phyloP scores from a whole-genome alignment of 306 rosid species.

The Pterocarpus macrocarpus region DNA sequence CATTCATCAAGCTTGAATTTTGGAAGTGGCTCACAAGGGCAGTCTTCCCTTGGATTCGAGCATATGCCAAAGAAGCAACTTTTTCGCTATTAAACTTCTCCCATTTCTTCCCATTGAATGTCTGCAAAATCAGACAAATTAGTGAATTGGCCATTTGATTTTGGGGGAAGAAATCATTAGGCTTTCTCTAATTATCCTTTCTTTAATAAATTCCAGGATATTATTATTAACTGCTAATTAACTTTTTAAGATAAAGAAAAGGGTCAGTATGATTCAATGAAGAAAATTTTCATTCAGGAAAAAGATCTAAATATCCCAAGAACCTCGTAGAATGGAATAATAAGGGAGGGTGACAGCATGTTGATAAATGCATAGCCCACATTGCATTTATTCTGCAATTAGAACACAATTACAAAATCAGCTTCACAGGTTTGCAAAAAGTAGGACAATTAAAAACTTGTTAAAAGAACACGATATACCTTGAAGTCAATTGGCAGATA shows the following conservation, averaged over 20 bases:
- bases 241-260: slow-evolving; percentile 8
- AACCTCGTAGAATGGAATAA: slow-evolving; percentile 86
- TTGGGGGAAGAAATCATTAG: background rate
- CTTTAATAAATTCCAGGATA: slow-evolving; percentile 23
- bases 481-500: slow-evolving; percentile 98
- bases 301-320: slow-evolving; percentile 27
- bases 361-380: slow-evolving; percentile 99
- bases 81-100: slow-evolving; percentile 99
- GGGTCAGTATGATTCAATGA: slow-evolving; percentile 8
- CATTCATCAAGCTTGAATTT: slow-evolving; percentile 99
- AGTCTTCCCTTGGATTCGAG: slow-evolving; percentile 94
- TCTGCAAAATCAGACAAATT: slow-evolving; percentile 59
- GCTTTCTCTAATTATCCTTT: background rate
- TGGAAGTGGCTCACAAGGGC: slow-evolving; percentile 98
- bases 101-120: slow-evolving; percentile 96
- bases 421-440: slow-evolving; percentile 30
- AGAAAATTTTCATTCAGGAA: slow-evolving; percentile 20
- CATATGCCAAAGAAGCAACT: slow-evolving; percentile 97
- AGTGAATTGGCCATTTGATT: background rate
- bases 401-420: slow-evolving; percentile 31
- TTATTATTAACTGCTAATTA: slow-evolving; percentile 32
- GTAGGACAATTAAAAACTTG: background rate
- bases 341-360: slow-evolving; percentile 91
- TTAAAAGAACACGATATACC: slow-evolving; percentile 58
- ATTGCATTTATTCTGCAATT: slow-evolving; percentile 93